Evolutionary conservation across 108 stramenopile genomes (phyloP), one percentile per base, ranked within the genome.

Genomic region (Fragilaria radians): DNA sequence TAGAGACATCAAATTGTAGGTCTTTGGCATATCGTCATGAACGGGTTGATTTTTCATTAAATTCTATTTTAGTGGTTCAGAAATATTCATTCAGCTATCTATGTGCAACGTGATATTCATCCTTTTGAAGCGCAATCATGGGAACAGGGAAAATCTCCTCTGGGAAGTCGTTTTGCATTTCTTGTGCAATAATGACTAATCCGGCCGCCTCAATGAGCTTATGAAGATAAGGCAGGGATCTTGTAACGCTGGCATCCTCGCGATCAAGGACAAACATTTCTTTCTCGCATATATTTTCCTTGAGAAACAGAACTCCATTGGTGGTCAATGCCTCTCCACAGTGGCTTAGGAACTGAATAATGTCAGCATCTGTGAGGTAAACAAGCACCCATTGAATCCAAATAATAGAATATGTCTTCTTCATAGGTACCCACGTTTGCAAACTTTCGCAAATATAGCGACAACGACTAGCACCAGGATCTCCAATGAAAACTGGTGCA

Each of bases 341-440:
- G 49, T 89, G 63, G 42, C 72, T 65, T 61, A 96, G 66, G 51
- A 96, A 91, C 9, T 60, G 49, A 42, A 95, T 75, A 26, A 88
- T 66, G 62, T 96, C 96, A 1, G 72, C 66, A 70, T 96, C 96
- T 3, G 90, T 89, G 49, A 95, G 64, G 61, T 97, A 95, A 11
- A 88, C 85, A 9, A 94, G 70, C 7, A 83, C 82, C 96, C 96
- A 97, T 67, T 97, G 96, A 36, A 97, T 80, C 91, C 94, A 97
- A 52, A 97, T 76, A 5, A 97, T 63, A 61, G 89, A 78, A 72
- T 93, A 72, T 7, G 56, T 71, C 4, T 74, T 59, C 21, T 49
- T 48, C 52, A 53, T 46, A 7, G 96, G 96, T 51, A 63, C 52
- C 76, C 92, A 97, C 31, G 95, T 91, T 78, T 96, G 89, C 56